Percentiles rank a stretch among this genome's conserved stretches.
phyloP scores from a whole-genome alignment of 2,329 filamentous ascomycete species.

The Celoporthe dispersa region DNA sequence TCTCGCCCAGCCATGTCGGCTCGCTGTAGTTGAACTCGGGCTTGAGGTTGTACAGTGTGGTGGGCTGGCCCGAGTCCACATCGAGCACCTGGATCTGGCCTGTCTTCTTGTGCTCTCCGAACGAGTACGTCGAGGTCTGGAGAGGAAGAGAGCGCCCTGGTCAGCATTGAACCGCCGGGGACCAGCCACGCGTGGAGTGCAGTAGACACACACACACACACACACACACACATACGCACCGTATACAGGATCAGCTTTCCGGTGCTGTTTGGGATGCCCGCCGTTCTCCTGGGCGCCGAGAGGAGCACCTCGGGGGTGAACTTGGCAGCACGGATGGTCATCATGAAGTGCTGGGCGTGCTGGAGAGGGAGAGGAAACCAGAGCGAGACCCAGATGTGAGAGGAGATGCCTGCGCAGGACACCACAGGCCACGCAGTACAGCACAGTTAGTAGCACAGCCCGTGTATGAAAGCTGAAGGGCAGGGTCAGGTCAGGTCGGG shows the following conservation, averaged over 20 bases:
- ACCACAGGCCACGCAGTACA: not conserved
- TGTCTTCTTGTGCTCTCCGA: constrained; percentile 71
- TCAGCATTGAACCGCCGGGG: not conserved
- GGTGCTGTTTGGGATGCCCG: constrained; percentile 69
- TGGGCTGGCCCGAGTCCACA: constrained; percentile 67
- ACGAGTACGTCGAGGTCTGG: constrained; percentile 76
- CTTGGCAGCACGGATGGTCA: constrained; percentile 72
- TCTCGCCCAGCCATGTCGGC: constrained; percentile 75
- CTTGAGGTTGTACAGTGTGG: constrained; percentile 67
- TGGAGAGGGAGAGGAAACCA: not conserved
- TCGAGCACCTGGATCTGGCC: constrained; percentile 73
- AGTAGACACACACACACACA: constrained; percentile 24
- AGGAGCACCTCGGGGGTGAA: constrained; percentile 80
- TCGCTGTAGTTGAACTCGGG: constrained; percentile 70
- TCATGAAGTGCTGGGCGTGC: constrained; percentile 42
- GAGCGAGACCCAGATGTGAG: not conserved
- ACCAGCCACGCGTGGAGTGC: not conserved
- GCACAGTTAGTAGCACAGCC: not conserved
- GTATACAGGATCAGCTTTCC: constrained; percentile 70
- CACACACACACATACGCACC: constrained; percentile 48
- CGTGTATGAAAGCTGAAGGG: too few relatives aligned
- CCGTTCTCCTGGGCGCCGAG: constrained; percentile 73
- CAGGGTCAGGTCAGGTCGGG: not conserved
- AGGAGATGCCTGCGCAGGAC: not conserved
- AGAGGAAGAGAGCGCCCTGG: not conserved